These are phyloP conservation scores for Trypanosoma scelopori DNA, from an alignment of 208 protist genomes.

Conservation along the genomic window DNA sequence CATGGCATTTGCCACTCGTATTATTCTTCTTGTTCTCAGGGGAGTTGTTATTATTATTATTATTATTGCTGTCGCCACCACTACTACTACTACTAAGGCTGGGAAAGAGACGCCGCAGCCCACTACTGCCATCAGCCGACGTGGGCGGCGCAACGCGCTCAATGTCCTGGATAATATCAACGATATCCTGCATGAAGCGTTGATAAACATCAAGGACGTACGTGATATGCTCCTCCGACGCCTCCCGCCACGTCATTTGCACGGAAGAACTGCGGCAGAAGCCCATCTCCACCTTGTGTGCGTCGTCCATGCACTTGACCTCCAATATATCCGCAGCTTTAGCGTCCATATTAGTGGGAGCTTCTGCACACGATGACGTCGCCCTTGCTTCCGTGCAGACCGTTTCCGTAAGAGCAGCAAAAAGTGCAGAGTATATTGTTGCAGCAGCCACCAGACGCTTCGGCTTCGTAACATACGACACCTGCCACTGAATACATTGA, in stretches of 20 bases:
- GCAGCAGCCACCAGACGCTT: constrained; percentile 7
- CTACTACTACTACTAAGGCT: not conserved
- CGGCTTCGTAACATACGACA: constrained; percentile 20
- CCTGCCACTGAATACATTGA: constrained; percentile 28
- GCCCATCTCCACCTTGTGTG: constrained; percentile 18
- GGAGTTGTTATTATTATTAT: not conserved
- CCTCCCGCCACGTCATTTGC: constrained; percentile 27
- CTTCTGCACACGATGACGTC: not conserved
- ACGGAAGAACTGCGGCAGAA: constrained; percentile 33
- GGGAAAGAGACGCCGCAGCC: constrained; percentile 9
- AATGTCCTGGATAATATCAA: constrained; percentile 27
- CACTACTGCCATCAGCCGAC: not conserved
- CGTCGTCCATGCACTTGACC: constrained; percentile 1
- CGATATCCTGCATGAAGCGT: constrained; percentile 32
- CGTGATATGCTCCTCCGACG: constrained; percentile 26
- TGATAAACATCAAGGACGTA: constrained; percentile 26
- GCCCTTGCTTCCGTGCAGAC: constrained; percentile 18
- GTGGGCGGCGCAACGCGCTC: constrained; percentile 3
- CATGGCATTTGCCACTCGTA: not conserved
- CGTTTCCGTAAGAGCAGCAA: constrained; percentile 19
- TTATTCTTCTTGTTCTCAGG: not conserved
- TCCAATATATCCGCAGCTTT: constrained; percentile 1
- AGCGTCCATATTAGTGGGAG: not conserved
- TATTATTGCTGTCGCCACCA: not conserved
- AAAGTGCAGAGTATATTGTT: constrained; percentile 25